Conservation (phyloP, 2,329 filamentous ascomycete genomes). For the Exophiala viscosa region DNA sequence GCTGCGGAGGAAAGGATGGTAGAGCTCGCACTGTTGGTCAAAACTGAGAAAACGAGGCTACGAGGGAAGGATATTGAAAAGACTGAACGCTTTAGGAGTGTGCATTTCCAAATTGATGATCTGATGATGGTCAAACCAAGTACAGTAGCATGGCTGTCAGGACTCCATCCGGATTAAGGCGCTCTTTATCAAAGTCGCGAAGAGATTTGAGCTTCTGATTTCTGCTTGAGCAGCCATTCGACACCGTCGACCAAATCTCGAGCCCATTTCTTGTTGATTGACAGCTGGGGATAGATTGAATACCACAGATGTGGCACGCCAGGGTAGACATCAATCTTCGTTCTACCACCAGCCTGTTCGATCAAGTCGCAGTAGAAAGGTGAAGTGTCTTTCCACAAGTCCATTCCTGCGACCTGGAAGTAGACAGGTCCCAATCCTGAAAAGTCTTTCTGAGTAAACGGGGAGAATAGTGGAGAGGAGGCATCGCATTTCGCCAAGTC, state of each 20-base stretch:
- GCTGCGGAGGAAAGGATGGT: too few species aligned
- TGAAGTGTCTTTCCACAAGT: slow-evolving; percentile 18
- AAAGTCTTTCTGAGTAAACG: slow-evolving; percentile 8
- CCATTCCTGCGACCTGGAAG: slow-evolving; percentile 19
- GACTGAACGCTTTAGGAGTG: too few species aligned
- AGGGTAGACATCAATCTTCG: slow-evolving; percentile 17
- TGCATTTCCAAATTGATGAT: too few species aligned
- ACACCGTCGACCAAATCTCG: slow-evolving; percentile 12
- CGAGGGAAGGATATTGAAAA: too few species aligned
- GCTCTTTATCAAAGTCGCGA: neutral
- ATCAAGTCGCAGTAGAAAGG: slow-evolving; percentile 15
- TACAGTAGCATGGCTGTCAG: neutral
- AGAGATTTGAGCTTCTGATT: neutral
- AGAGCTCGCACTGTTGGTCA: too few species aligned
- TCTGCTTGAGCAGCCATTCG: slow-evolving; percentile 13
- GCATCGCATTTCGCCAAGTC: slow-evolving; percentile 6
- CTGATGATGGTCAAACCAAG: neutral
- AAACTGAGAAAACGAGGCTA: too few species aligned
- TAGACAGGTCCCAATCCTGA: slow-evolving; percentile 12
- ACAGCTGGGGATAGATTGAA: slow-evolving; percentile 16
- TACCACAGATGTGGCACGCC: slow-evolving; percentile 16
- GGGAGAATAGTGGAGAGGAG: neutral
- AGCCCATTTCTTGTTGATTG: slow-evolving; percentile 17
- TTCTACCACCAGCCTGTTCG: slow-evolving; percentile 8
- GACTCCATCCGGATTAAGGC: neutral